Evolutionary conservation across 768 basidiomycete genomes (phyloP).

Genomic region (Rhizopogon vinicolor): DNA sequence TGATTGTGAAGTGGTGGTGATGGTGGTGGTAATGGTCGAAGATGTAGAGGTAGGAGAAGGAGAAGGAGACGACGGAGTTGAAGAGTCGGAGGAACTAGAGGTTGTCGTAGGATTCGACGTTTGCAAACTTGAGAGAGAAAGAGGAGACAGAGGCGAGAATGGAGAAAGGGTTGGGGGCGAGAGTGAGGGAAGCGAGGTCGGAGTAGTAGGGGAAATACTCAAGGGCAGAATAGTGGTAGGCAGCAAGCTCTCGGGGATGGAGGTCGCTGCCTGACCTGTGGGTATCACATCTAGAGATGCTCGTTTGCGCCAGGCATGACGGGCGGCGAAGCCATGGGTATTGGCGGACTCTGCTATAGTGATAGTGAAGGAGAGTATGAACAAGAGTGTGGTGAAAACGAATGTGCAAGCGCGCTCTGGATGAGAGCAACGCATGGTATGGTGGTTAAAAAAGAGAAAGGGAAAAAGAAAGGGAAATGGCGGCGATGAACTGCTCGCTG

Average conservation of each 20-base stretch:
- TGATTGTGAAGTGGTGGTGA: too few species aligned
- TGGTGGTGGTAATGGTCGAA: neutral
- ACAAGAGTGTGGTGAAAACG: conserved; percentile 9
- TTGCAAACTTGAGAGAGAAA: neutral
- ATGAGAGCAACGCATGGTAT: neutral
- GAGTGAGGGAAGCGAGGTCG: neutral
- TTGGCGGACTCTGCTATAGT: neutral
- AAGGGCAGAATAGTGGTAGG: neutral
- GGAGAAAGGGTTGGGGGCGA: neutral
- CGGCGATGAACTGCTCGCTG: too few species aligned
- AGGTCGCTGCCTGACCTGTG: neutral
- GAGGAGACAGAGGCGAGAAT: neutral
- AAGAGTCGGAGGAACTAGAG: neutral
- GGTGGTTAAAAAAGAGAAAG: neutral
- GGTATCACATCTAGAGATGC: neutral
- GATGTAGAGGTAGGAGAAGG: neutral
- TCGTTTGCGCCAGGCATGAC: conserved; percentile 5
- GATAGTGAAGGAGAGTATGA: conserved; percentile 4
- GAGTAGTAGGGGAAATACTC: neutral
- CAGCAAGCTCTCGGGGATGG: neutral
- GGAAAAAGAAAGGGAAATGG: too few species aligned
- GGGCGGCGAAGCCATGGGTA: neutral
- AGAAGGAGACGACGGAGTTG: neutral
- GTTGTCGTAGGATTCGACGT: neutral
- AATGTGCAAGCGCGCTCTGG: conserved; percentile 1